phyloP scores from a whole-genome alignment of 305 asterid species.

The Fraxinus angustifolia region DNA sequence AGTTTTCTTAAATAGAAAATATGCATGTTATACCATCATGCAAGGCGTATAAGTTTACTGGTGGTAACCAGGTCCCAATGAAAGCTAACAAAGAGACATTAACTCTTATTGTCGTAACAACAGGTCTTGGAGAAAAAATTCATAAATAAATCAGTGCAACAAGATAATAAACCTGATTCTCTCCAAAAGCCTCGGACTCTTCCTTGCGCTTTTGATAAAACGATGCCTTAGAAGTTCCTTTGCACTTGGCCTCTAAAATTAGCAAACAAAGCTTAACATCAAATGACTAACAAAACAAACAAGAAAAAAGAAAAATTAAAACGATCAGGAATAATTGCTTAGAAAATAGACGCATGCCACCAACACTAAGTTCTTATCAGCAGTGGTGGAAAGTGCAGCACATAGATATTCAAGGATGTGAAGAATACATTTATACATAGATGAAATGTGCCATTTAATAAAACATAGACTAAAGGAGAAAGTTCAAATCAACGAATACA shows the following conservation, averaged over 20 bases:
- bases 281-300: conserved; percentile 20
- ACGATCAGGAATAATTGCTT: background rate
- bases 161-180: conserved; percentile 67
- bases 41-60: background rate
- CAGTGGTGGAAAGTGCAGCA: conserved; percentile 13
- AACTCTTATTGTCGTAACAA: background rate
- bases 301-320: conserved; percentile 1
- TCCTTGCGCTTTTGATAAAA: conserved; percentile 76
- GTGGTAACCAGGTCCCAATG: background rate
- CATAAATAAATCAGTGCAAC: conserved; percentile 19
- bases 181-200: conserved; percentile 82
- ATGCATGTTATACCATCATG: conserved; percentile 2
- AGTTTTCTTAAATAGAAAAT: background rate
- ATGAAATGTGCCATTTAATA: background rate
- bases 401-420: conserved; percentile 18
- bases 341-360: conserved; percentile 16
- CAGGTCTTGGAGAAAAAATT: conserved; percentile 5
- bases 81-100: background rate
- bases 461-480: background rate
- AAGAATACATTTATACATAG: conserved; percentile 4
- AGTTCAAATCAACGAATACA: background rate
- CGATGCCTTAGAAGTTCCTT: conserved; percentile 89
- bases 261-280: conserved; percentile 11
- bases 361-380: background rate
- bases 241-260: conserved; percentile 78